phyloP scores from a whole-genome alignment of 108 stramenopile genomes.

The Discostella stelligeroides region DNA sequence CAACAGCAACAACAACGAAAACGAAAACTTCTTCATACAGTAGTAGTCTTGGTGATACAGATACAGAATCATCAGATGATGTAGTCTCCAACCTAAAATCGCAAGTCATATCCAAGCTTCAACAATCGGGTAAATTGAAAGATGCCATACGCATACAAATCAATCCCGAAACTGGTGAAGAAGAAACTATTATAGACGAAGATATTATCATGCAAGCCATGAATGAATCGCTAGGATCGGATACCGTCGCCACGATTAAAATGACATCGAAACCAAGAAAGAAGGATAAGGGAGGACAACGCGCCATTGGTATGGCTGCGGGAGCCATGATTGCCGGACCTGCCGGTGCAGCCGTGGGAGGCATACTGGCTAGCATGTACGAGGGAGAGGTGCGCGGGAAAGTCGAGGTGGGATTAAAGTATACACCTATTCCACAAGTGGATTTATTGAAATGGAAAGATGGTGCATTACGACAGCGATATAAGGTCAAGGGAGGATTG shows the following conservation, averaged over 20 bases:
- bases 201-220: slow-evolving; percentile 52
- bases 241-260: slow-evolving; percentile 47
- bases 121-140: slow-evolving; percentile 29
- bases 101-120: slow-evolving; percentile 49
- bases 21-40: no score
- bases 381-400: slow-evolving; percentile 76
- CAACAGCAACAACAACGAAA: not conserved
- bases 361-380: slow-evolving; percentile 65
- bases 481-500: slow-evolving; percentile 73
- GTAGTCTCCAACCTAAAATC: slow-evolving; percentile 50
- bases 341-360: slow-evolving; percentile 83
- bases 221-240: slow-evolving; percentile 60
- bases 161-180: slow-evolving; percentile 46
- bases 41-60: no score
- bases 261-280: slow-evolving; percentile 78
- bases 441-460: slow-evolving; percentile 33
- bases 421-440: slow-evolving; percentile 66
- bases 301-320: slow-evolving; percentile 65
- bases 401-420: slow-evolving; percentile 60
- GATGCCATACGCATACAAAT: slow-evolving; percentile 32
- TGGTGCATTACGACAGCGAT: slow-evolving; percentile 22
- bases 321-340: slow-evolving; percentile 84
- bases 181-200: slow-evolving; percentile 38
- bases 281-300: slow-evolving; percentile 79
- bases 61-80: no score